Percentiles rank a stretch among this genome's conserved stretches.
These are phyloP conservation scores for Talaromyces adpressus DNA, from an alignment of 495 filamentous ascomycete genomes.

Conservation along the genomic window DNA sequence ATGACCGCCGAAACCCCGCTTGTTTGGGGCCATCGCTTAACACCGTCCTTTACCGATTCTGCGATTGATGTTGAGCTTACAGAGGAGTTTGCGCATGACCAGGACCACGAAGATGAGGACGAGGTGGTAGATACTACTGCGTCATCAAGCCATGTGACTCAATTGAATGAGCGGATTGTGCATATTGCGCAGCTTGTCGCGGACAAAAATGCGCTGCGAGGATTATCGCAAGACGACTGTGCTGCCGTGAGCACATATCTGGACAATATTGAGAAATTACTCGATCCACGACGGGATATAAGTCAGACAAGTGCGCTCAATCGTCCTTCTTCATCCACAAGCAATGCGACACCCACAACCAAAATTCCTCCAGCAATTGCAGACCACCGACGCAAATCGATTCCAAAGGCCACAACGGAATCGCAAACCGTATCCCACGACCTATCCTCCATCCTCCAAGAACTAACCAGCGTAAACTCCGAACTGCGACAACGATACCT, in stretches of 20 bases:
- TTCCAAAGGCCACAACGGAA: neutral
- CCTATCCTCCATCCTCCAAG: constrained; percentile 18
- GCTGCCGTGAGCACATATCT: constrained; percentile 21
- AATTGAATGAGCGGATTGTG: constrained; percentile 17
- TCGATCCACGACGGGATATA: constrained; percentile 20
- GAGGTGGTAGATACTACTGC: neutral
- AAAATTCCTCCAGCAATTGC: neutral
- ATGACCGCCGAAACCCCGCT: neutral
- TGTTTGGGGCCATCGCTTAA: constrained; percentile 3
- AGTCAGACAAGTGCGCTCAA: constrained; percentile 15
- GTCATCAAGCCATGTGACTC: neutral
- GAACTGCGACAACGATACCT: constrained; percentile 24
- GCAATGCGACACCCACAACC: neutral
- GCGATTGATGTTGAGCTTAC: constrained; percentile 10
- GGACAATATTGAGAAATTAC: constrained; percentile 21
- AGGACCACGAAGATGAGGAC: neutral
- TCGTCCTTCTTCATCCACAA: constrained; percentile 10
- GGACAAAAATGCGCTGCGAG: neutral
- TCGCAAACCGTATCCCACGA: neutral
- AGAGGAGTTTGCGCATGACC: neutral
- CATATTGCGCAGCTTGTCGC: constrained; percentile 18
- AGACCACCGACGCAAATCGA: neutral
- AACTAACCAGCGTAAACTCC: constrained; percentile 20
- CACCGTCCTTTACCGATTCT: constrained; percentile 11
- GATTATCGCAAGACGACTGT: constrained; percentile 13